Percentiles rank a stretch among this genome's conserved stretches.
phyloP scores from a whole-genome alignment of 805 yeast species.

The Spathaspora passalidarum region DNA sequence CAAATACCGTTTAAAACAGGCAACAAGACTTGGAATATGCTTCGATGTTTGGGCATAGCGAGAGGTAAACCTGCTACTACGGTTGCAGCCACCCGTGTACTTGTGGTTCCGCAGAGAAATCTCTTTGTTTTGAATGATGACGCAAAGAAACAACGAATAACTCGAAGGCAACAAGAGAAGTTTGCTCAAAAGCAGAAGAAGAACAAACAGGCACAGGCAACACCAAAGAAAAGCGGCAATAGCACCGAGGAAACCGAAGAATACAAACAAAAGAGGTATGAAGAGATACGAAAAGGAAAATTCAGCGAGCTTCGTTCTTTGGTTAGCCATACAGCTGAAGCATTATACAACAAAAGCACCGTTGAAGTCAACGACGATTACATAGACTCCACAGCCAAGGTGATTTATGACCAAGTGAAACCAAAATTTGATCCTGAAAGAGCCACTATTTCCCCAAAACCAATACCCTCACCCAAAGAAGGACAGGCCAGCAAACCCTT shows the following conservation, averaged over 20 bases:
- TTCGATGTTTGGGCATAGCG: slow-evolving; percentile 1
- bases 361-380: neutral
- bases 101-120: neutral
- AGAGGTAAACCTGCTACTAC: neutral
- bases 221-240: neutral
- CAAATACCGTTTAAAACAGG: neutral
- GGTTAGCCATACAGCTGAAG: neutral
- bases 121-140: neutral
- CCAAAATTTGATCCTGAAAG: neutral
- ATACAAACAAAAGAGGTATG: too few relatives aligned
- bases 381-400: neutral
- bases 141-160: neutral
- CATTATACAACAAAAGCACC: neutral
- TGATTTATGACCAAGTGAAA: neutral
- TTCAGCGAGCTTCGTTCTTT: neutral
- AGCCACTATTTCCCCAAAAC: neutral
- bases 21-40: slow-evolving; percentile 11
- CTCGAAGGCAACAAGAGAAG: neutral
- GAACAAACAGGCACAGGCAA: neutral
- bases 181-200: neutral
- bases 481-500: neutral
- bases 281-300: neutral
- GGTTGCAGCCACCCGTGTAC: neutral
- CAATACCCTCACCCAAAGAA: neutral
- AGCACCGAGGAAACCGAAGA: too few relatives aligned